phyloP scores from a whole-genome alignment of 2,329 filamentous ascomycete species.

The Thelonectria olida region DNA sequence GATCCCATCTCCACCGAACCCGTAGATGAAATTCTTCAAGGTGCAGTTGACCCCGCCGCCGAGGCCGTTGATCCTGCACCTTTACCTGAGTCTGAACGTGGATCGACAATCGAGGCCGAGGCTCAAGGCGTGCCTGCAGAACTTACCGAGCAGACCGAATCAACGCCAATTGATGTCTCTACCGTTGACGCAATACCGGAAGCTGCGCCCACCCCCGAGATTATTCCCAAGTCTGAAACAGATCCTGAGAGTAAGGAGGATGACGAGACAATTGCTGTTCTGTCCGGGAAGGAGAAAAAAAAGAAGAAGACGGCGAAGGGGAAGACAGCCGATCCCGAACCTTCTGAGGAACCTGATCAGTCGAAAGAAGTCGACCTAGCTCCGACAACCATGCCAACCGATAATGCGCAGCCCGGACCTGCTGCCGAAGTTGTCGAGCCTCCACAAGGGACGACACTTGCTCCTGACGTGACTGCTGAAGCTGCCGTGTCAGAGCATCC shows the following conservation, averaged over 20 bases:
- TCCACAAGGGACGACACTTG: background rate
- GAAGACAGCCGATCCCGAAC: constrained; percentile 3
- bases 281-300: constrained; percentile 9
- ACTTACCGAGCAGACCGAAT: background rate
- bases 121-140: background rate
- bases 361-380: background rate
- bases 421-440: background rate
- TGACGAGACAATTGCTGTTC: background rate
- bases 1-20: background rate
- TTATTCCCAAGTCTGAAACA: background rate
- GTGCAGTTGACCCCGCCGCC: background rate
- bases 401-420: background rate
- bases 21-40: background rate
- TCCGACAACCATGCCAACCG: background rate
- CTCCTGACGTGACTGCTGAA: background rate
- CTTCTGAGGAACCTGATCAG: background rate
- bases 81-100: background rate
- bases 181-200: background rate
- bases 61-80: background rate
- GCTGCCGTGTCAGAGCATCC: background rate
- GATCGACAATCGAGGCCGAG: background rate
- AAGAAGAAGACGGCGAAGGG: constrained; percentile 27
- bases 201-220: background rate
- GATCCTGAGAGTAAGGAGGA: background rate
- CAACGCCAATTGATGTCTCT: background rate